These are phyloP conservation scores for Neurospora africana DNA, from an alignment of 495 filamentous ascomycete species.

Conservation along the genomic window DNA sequence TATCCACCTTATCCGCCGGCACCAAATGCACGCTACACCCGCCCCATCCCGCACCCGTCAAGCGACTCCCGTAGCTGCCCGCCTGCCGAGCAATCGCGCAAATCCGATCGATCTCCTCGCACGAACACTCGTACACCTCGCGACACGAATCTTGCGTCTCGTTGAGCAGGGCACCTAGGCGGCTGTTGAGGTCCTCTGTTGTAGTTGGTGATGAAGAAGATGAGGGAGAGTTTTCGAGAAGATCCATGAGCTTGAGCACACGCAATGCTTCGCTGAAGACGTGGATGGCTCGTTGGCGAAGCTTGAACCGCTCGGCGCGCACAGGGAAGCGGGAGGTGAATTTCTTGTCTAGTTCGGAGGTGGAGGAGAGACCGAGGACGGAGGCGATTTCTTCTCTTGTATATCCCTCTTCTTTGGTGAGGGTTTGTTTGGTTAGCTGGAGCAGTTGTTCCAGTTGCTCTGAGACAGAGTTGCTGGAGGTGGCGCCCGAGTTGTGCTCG, in stretches of 20 bases:
- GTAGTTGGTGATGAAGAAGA: background rate
- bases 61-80: constrained; percentile 72
- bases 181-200: constrained; percentile 44
- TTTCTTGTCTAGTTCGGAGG: constrained; percentile 56
- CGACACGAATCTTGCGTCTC: constrained; percentile 80
- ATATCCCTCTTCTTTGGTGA: constrained; percentile 72
- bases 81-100: constrained; percentile 67
- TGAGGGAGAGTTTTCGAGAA: constrained; percentile 42
- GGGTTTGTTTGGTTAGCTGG: constrained; percentile 47
- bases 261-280: constrained; percentile 84
- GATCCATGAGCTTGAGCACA: constrained; percentile 68
- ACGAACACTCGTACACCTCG: constrained; percentile 79
- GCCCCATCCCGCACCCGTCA: constrained; percentile 96
- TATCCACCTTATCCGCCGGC: constrained; percentile 73
- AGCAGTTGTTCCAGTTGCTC: constrained; percentile 59
- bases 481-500: constrained; percentile 24
- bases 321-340: constrained; percentile 83
- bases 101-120: constrained; percentile 78
- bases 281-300: constrained; percentile 77
- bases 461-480: constrained; percentile 18
- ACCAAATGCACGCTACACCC: constrained; percentile 92
- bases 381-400: constrained; percentile 77
- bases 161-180: constrained; percentile 79
- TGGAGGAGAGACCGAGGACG: constrained; percentile 50
- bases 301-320: constrained; percentile 75